Base-by-base conservation (phyloP, 352 stramenopile genomes). In the Pythium grandisporangium region DNA sequence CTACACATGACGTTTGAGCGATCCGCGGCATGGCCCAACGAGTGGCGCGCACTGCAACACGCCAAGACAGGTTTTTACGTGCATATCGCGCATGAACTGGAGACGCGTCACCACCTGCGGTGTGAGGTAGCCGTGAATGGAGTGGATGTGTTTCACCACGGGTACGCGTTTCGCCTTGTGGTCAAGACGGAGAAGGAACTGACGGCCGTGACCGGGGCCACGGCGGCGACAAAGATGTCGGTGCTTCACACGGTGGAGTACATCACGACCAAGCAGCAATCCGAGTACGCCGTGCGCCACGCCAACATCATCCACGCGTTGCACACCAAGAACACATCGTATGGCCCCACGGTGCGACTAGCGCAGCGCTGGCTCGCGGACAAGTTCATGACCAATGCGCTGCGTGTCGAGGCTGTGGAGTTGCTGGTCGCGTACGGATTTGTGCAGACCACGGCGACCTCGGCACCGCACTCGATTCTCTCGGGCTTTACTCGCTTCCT, bases 51-150 rank as follows among this genome's bases (percentile, higher is more conserved):
- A 4, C 47, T 96, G 27, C 59, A 66, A 29, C 71, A 93, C 40
- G 79, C 77, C 4, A 95, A 95, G 61, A 86, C 76, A 4, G 84
- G 80, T 1, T 95, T 96, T 51, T 95, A 94, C 58, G 78, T 95
- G 12, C 72, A 95, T 30, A 72, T 96, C 21, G 78, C 70, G 1
- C 66, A 95, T 32, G 74, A 92, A 42, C 60, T 95, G 1, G 70
- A 88, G 33, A 74, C 72, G 3, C 58, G 58, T 16, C 58, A 71
- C 22, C 54, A 71, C 14, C 40, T 87, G 1, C 72, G 72, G 14
- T 89, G 75, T n/a, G 79, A 88, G 19, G 69, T 87, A n/a, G 72
- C 70, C 2, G 61, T 63, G 19, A 63, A 90, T 41, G 63, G 68
- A 38, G 56, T 96, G 6, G 84, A 96, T 43, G 73, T 96, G 2